Evolutionary conservation across 805 yeast species (phyloP).

Genomic region (Aciculoconidium aculeatum): DNA sequence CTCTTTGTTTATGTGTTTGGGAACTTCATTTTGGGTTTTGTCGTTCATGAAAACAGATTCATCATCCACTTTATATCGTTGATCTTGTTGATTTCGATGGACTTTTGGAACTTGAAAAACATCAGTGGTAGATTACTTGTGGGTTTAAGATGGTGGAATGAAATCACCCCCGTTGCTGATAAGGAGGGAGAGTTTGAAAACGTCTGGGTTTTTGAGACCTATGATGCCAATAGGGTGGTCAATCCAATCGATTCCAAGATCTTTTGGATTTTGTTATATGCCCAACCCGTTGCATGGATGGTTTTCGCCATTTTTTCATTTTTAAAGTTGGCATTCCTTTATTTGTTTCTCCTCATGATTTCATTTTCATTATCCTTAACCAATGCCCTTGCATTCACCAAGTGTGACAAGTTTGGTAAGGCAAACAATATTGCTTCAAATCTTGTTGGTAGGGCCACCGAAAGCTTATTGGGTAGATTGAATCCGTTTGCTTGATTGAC

Average conservation of each 20-base stretch:
- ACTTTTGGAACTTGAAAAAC: constrained; percentile 91
- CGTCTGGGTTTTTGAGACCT: constrained; percentile 85
- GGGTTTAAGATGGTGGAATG: constrained; percentile 98
- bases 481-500: constrained; percentile 36
- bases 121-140: constrained; percentile 85
- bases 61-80: constrained; percentile 75
- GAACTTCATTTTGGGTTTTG: constrained; percentile 48
- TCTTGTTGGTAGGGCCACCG: constrained; percentile 49
- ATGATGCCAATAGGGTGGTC: constrained; percentile 63
- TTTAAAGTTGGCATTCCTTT: constrained; percentile 67
- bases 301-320: constrained; percentile 72
- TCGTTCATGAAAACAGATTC: constrained; percentile 34
- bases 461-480: constrained; percentile 40
- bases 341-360: constrained; percentile 56
- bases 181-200: constrained; percentile 52
- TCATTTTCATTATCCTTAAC: constrained; percentile 71
- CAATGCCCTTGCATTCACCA: constrained; percentile 84
- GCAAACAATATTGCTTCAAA: constrained; percentile 64
- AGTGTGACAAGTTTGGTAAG: constrained; percentile 87
- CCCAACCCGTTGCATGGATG: constrained; percentile 72
- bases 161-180: constrained; percentile 39
- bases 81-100: constrained; percentile 74
- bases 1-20: constrained; percentile 68
- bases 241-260: constrained; percentile 89
- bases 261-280: constrained; percentile 78